Evolutionary conservation across 257 asterid genomes (phyloP), one percentile per base, ranked within the genome.

Genomic region (Verbena officinalis): DNA sequence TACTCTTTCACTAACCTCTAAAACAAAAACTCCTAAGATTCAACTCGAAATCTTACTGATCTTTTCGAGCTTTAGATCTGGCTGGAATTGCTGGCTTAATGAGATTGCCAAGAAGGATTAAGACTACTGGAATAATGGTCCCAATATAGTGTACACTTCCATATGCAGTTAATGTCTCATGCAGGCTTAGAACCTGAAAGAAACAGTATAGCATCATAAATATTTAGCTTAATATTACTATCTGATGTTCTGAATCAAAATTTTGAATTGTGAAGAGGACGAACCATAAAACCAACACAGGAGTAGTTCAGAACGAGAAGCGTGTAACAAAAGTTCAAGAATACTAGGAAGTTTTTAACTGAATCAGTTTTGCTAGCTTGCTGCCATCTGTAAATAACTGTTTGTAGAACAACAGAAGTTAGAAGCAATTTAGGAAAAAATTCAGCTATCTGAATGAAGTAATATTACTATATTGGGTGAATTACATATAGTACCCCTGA

Each of bases 61-160:
- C 95, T 75, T 91, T 91, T 69, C 74, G 78, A 64, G 91, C 84
- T 75, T 81, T 86, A 27, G 88, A 66, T 73, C 78, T 77, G 39
- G 80, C 74, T 16, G 88, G 78, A 78, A 68, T 83, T 31, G 91
- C 82, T 3, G 89, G 95, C 82, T 80, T 81, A 50, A 91, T 80
- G 52, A 89, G 53, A 6, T 86, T 86, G 70, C 98, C 84, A 16
- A 89, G 95, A 56, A 91, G 54, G 69, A 89, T 78, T 65, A 89
- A 49, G 34, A 38, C 74, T 11, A 89, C 54, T 0, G 98, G 98
- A 59, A 89, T 15, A 69, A 84, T 38, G 27, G 98, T 89, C 65
- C 98, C 98, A 30, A 91, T 54, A 48, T 86, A 91, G 83, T 86
- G 81, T 49, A 91, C 96, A 17, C 98, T 91, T 60, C 90, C 85